phyloP scores from a whole-genome alignment of 139 green algal species.

The Closterium sp. region DNA sequence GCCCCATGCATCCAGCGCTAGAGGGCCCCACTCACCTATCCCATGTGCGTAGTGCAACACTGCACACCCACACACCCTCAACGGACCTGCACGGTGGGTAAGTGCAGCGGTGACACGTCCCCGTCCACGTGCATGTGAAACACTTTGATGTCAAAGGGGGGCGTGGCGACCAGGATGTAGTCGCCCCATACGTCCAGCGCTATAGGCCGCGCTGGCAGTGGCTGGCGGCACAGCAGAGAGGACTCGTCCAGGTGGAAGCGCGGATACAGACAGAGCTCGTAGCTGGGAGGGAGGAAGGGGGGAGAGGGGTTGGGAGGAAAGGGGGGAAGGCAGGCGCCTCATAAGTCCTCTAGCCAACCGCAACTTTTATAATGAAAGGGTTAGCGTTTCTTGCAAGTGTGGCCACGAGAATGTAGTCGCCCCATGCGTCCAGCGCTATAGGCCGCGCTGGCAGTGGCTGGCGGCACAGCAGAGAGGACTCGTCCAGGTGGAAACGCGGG shows the following conservation, averaged over 20 bases:
- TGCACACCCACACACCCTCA: background rate
- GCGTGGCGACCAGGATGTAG: conserved; percentile 72
- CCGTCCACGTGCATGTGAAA: conserved; percentile 12
- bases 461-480: conserved; percentile 69
- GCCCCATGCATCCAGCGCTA: conserved; percentile 77
- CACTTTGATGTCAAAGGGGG: conserved; percentile 73
- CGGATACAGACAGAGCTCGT: conserved; percentile 81
- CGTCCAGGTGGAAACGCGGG: conserved; percentile 83
- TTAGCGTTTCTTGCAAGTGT: too few species aligned
- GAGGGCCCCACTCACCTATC: conserved; percentile 37
- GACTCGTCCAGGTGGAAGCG: conserved; percentile 85
- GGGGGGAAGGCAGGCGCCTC: too few species aligned
- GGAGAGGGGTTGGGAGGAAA: too few species aligned
- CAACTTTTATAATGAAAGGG: too few species aligned
- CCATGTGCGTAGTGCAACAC: too few species aligned
- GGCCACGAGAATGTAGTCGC: conserved; percentile 71
- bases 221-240: too few species aligned
- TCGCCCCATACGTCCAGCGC: conserved; percentile 76
- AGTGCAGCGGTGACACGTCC: conserved; percentile 54
- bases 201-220: conserved; percentile 58
- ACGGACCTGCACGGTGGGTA: conserved; percentile 55
- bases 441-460: conserved; percentile 57
- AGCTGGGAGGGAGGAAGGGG: background rate
- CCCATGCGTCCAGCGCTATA: conserved; percentile 77
- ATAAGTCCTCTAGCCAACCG: too few species aligned